Evolutionary conservation across 2,329 filamentous ascomycete genomes (phyloP).

Genomic region (Scedosporium apiospermum): DNA sequence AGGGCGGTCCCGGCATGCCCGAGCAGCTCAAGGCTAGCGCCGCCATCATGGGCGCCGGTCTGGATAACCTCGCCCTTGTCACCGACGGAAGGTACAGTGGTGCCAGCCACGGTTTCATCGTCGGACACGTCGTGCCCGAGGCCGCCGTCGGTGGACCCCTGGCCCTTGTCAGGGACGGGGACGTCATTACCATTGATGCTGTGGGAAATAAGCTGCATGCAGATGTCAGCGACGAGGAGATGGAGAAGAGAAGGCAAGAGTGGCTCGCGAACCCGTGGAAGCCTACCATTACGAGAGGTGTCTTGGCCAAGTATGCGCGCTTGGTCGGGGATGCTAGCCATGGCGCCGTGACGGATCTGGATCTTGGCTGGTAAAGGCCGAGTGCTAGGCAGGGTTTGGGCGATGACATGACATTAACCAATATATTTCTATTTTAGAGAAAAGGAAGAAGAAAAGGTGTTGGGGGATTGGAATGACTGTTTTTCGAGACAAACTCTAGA

Average conservation of each 20-base stretch:
- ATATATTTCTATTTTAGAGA: background rate
- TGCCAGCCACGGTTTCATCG: constrained; percentile 84
- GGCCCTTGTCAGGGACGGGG: constrained; percentile 70
- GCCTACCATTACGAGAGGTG: constrained; percentile 68
- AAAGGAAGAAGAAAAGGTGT: background rate
- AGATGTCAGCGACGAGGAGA: constrained; percentile 59
- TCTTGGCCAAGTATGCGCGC: constrained; percentile 80
- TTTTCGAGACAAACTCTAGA: background rate
- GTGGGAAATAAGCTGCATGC: constrained; percentile 65
- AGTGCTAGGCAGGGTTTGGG: background rate
- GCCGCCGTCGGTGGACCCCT: constrained; percentile 84
- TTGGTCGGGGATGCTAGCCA: constrained; percentile 87
- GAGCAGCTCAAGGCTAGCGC: constrained; percentile 85
- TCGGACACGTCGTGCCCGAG: constrained; percentile 87
- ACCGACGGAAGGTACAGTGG: constrained; percentile 88
- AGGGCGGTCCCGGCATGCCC: constrained; percentile 91
- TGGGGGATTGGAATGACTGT: background rate
- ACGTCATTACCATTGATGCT: constrained; percentile 79
- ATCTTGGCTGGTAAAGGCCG: constrained; percentile 5
- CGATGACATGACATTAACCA: background rate
- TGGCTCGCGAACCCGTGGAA: constrained; percentile 57
- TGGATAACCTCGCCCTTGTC: constrained; percentile 81
- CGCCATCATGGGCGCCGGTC: constrained; percentile 83
- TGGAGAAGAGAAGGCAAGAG: constrained; percentile 48
- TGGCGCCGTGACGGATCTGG: constrained; percentile 74